Evolutionary conservation across 129 eudicot species (phyloP).

Genomic region (Oenanthe sinensis): DNA sequence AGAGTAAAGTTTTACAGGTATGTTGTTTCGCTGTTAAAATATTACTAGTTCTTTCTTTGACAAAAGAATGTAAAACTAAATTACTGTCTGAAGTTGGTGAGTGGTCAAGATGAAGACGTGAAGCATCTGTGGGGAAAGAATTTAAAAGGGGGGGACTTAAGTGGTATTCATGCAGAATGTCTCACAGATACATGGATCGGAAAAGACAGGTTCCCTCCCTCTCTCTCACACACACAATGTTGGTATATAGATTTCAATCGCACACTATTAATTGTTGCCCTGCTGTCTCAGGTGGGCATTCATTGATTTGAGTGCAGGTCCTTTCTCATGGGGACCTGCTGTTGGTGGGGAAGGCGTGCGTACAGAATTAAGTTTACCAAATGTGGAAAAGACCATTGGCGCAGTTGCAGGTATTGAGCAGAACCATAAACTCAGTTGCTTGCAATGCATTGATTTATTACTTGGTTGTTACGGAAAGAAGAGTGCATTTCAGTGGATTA

Average conservation of each 20-base stretch:
- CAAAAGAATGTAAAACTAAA: background rate
- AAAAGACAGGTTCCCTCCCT: constrained; percentile 48
- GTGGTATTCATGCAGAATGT: constrained; percentile 81
- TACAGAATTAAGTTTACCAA: constrained; percentile 81
- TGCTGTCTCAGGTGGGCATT: constrained; percentile 77
- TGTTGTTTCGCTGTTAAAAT: constrained; percentile 2
- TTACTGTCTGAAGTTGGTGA: constrained; percentile 40
- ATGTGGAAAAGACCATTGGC: constrained; percentile 81
- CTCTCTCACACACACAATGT: background rate
- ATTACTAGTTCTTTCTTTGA: background rate
- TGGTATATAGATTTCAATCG: background rate
- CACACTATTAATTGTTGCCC: background rate
- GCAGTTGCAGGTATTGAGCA: constrained; percentile 71
- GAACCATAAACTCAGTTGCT: background rate
- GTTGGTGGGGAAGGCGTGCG: constrained; percentile 99
- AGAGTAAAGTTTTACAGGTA: constrained; percentile 85
- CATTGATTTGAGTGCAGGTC: constrained; percentile 89
- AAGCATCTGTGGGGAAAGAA: constrained; percentile 54
- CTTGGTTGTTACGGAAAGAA: background rate
- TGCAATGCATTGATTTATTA: background rate
- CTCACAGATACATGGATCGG: constrained; percentile 97
- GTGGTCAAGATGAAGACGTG: constrained; percentile 71
- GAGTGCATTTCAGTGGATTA: background rate
- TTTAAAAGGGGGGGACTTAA: constrained; percentile 70
- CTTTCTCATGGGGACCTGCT: constrained; percentile 98